Base-by-base conservation (phyloP, 1,284 basidiomycete species). In the Cystobasidium sp. region DNA sequence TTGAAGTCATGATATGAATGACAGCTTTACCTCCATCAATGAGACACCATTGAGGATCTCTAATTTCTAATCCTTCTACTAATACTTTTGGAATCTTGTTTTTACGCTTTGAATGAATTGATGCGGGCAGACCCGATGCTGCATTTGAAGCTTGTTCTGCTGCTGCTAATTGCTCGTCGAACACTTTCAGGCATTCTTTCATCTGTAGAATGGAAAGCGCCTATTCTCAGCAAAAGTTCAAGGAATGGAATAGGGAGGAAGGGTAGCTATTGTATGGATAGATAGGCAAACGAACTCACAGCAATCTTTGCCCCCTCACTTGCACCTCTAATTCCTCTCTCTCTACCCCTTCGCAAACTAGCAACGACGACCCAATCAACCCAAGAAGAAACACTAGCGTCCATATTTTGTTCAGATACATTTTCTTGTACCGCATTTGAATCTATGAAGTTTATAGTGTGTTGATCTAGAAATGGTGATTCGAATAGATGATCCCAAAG, bases 311-410 rank as follows among this genome's bases (percentile, higher is more conserved):
- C 75, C 22, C 73, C 69, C 31, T 80, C 80, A 43, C 77, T 75
- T 0, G 80, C 80, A 8, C 80, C 80, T 16, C 78, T 52, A 8
- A 79, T 67, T 0, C 78, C 78, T 20, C 80, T 55, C 49, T 80
- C 80, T 66, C 79, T 71, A 3, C 79, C 79, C 14, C 63, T 59
- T 31, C 69, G 59, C 41, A 81, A 53, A 0, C 68, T 75, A 9
- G 76, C 75, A 1, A 79, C 43, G 37, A 81, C 78, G 49, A 80
- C 76, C 79, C 79, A 81, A 41, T 81, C 80, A 24, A 75, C 75
- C 80, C 80, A 81, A 37, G 67, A 77, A 14, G 73, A 71, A 62
- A 73, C 70, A 46, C 62, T 65, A 24, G 70, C 61, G 31, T 73
- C 70, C 62, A 73, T 65, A 59, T 73, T 63, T 1, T 46, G 44